These are phyloP conservation scores for Perkinsus chesapeaki DNA, from an alignment of 169 alveolate genomes.

Conservation along the genomic window DNA sequence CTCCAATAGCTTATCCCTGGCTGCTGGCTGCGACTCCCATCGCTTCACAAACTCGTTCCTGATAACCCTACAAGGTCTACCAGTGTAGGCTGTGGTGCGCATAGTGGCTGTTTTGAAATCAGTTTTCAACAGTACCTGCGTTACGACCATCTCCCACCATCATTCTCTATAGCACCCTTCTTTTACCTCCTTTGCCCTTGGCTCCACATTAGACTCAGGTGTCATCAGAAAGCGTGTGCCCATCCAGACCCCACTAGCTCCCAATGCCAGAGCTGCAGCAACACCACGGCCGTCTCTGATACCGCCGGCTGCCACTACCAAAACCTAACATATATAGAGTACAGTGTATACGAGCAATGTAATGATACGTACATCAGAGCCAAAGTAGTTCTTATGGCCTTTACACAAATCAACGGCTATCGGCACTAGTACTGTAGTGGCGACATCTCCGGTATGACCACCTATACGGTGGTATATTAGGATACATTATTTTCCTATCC, in stretches of 20 bases:
- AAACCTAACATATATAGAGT: not conserved
- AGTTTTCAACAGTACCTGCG: not conserved
- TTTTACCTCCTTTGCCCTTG: not conserved
- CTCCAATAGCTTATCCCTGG: not conserved
- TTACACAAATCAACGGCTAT: not conserved
- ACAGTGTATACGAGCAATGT: not conserved
- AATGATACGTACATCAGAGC: not conserved
- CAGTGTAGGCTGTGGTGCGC: slow-evolving; percentile 27
- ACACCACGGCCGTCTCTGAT: slow-evolving; percentile 37
- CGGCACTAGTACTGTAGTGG: slow-evolving; percentile 29
- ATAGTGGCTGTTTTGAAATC: slow-evolving; percentile 7
- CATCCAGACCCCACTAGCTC: slow-evolving; percentile 37
- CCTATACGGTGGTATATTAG: not conserved
- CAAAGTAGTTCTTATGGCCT: not conserved
- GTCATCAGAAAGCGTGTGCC: slow-evolving; percentile 37
- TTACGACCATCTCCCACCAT: not conserved
- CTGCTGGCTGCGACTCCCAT: not conserved
- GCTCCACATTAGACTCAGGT: slow-evolving; percentile 18
- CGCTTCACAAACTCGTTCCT: slow-evolving; percentile 10
- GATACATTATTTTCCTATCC: not conserved
- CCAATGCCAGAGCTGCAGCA: slow-evolving; percentile 25
- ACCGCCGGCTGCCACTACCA: slow-evolving; percentile 37
- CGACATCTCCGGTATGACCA: slow-evolving; percentile 28
- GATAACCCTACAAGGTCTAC: slow-evolving; percentile 30
- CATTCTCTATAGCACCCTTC: not conserved